Evolutionary conservation across 371 early-diverging fungal genomes (phyloP).

Genomic region (Zychaea mexicana): DNA sequence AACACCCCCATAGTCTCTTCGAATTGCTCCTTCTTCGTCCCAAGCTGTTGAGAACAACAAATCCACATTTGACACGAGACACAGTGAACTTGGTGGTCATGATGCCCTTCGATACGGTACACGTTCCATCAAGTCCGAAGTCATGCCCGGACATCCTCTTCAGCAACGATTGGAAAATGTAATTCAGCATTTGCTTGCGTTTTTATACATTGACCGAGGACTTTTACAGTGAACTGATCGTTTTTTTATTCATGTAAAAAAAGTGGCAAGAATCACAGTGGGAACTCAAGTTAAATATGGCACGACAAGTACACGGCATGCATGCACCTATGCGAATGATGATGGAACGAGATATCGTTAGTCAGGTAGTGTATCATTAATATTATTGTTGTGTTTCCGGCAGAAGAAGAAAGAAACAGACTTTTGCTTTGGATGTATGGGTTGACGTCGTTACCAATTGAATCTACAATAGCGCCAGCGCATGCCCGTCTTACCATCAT

Average conservation of each 20-base stretch:
- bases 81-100: slow-evolving; percentile 76
- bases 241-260: not conserved
- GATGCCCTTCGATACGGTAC: slow-evolving; percentile 87
- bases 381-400: not conserved
- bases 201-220: not conserved
- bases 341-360: slow-evolving; percentile 83
- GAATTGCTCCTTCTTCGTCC: slow-evolving; percentile 48
- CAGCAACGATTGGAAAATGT: slow-evolving; percentile 74
- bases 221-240: too few species aligned
- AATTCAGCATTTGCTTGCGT: slow-evolving; percentile 2
- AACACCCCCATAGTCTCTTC: slow-evolving; percentile 41
- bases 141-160: slow-evolving; percentile 77
- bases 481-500: slow-evolving; percentile 68
- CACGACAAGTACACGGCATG: slow-evolving; percentile 80
- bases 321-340: slow-evolving; percentile 89
- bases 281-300: slow-evolving; percentile 78
- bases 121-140: slow-evolving; percentile 69
- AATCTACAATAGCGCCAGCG: slow-evolving; percentile 41
- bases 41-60: slow-evolving; percentile 41
- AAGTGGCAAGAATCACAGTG: slow-evolving; percentile 87
- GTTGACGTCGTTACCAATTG: not conserved
- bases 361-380: slow-evolving; percentile 52
- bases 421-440: too few species aligned
- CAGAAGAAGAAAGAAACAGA: too few species aligned
- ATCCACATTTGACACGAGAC: slow-evolving; percentile 58